Base-by-base conservation (phyloP, 2,329 filamentous ascomycete genomes). In the Sarocladium brachiariae region DNA sequence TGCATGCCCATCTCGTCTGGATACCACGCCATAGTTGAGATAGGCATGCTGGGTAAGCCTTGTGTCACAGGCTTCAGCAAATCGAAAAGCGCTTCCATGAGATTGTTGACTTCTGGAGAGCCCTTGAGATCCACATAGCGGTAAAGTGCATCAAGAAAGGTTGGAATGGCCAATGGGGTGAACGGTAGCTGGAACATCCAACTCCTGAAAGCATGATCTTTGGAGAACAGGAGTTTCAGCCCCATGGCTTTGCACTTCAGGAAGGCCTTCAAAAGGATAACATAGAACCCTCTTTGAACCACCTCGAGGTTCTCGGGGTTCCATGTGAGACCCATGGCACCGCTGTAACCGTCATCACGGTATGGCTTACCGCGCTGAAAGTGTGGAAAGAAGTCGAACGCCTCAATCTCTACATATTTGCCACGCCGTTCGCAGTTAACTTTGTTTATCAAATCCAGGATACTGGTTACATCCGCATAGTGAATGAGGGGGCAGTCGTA, bases 401-500 rank as follows among this genome's bases (percentile, higher is more conserved):
- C 53, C 2, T 53, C 33, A 18, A 70, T 61, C 0, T 39, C 21
- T 1, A 61, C 51, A 0, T 25, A 30, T 2, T 48, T 11, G 2
- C 49, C 19, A 4, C 49, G 50, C 0, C 67, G 60, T 2, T 55
- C 37, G 11, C 31, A 6, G 38, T 70, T 70, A 38, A 70, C 54
- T 38, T 70, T 65, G 27, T 63, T 50, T 18, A 70, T 66, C 2
- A 69, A 52, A 48, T 70, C 66, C 1, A 70, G 54, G 0, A 70
- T 50, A 10, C 55, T 58, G 1, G 66, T 48, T 0, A 67, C 50
- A 19, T 70, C 67, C 9, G 65, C 67, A n/a, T 67, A 58, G 24
- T 69, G 63, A 4, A 70, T 54, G 1, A 69, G 51, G 0, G 65
- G 65, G 23, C 68, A 70, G 46, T 66, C 59, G 50, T 70, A 70